phyloP scores from a whole-genome alignment of 768 basidiomycete species.

The Amanita inopinata region DNA sequence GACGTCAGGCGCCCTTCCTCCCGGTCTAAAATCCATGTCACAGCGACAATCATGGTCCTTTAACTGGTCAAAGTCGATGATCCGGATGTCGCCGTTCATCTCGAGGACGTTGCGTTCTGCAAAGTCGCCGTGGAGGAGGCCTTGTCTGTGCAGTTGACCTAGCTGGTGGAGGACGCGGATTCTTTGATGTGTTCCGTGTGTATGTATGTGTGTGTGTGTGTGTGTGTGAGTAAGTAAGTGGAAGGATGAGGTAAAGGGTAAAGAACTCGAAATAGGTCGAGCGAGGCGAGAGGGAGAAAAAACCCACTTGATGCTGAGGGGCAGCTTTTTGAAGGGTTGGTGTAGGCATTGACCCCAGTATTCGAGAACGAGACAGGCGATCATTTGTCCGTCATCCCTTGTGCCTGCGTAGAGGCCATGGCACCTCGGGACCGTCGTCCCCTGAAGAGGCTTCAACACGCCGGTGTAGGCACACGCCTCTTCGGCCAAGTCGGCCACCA shows the following conservation, averaged over 20 bases:
- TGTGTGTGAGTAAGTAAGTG: too few relatives aligned
- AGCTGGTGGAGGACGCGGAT: slow-evolving; percentile 23
- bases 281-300: slow-evolving; percentile 2
- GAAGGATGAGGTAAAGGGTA: background rate
- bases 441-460: slow-evolving; percentile 23
- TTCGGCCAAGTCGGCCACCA: slow-evolving; percentile 23
- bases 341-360: slow-evolving; percentile 26
- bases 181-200: too few relatives aligned
- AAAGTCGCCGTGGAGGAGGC: slow-evolving; percentile 30
- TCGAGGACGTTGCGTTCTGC: slow-evolving; percentile 32
- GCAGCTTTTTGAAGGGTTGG: slow-evolving; percentile 20
- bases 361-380: slow-evolving; percentile 29
- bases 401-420: slow-evolving; percentile 26
- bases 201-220: too few relatives aligned
- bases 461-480: slow-evolving; percentile 26
- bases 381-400: slow-evolving; percentile 21
- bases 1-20: slow-evolving; percentile 17
- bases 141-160: slow-evolving; percentile 24
- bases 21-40: slow-evolving; percentile 20
- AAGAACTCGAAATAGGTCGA: background rate
- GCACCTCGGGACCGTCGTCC: slow-evolving; percentile 22
- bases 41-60: slow-evolving; percentile 21
- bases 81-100: slow-evolving; percentile 24
- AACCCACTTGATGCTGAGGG: slow-evolving; percentile 24
- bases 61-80: slow-evolving; percentile 30